Conservation (phyloP, 2,329 filamentous ascomycete species). For the Chaetomium sp. region DNA sequence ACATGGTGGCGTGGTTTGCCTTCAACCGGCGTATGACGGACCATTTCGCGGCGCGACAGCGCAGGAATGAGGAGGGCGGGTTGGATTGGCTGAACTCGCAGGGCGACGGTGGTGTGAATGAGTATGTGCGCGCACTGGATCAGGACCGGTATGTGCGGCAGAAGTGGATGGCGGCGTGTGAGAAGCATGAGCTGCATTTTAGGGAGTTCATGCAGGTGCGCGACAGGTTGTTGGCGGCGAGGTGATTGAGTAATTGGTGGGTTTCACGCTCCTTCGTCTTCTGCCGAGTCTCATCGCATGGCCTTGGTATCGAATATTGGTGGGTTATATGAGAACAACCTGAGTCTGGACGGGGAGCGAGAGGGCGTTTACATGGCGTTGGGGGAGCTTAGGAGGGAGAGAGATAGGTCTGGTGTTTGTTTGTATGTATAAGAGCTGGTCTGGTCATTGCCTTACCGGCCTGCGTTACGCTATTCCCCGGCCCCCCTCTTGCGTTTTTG, state of each 20-base stretch:
- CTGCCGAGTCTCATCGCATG: neutral
- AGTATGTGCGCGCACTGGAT: conserved; percentile 54
- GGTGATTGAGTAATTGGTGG: conserved; percentile 15
- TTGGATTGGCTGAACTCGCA: conserved; percentile 39
- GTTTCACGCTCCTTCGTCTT: too few species aligned
- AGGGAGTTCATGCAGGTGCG: conserved; percentile 49
- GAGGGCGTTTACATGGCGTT: too few species aligned
- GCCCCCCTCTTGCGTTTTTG: too few species aligned
- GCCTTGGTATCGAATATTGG: neutral
- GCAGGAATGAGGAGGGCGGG: conserved; percentile 36
- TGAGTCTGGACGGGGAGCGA: too few species aligned
- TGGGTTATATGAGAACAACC: too few species aligned
- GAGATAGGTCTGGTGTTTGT: too few species aligned
- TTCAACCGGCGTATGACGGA: conserved; percentile 49
- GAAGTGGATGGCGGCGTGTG: conserved; percentile 54
- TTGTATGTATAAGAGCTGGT: too few species aligned
- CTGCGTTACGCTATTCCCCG: too few species aligned
- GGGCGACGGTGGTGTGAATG: conserved; percentile 42
- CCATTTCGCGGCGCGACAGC: conserved; percentile 49
- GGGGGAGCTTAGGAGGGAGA: too few species aligned
- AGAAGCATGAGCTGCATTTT: conserved; percentile 53
- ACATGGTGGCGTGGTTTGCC: conserved; percentile 44
- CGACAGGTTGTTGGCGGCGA: conserved; percentile 33
- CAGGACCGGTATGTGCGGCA: conserved; percentile 59
- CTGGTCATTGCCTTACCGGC: too few species aligned